phyloP scores from a whole-genome alignment of 1,139 yeast genomes.

The Pichia sp. region DNA sequence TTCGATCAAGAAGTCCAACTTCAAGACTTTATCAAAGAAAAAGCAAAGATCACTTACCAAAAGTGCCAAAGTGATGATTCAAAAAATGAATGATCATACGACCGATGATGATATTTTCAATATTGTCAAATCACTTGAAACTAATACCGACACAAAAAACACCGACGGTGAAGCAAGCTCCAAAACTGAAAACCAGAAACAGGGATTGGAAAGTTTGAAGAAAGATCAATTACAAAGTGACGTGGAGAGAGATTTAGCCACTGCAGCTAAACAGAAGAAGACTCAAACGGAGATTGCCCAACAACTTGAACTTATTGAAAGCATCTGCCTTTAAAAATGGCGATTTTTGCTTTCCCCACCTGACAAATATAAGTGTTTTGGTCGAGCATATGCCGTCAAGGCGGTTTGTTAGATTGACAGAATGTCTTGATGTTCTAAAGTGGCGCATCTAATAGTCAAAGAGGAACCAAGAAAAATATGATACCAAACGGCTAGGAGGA shows the following conservation, averaged over 20 bases:
- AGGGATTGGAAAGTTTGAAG: slow-evolving; percentile 25
- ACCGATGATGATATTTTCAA: slow-evolving; percentile 29
- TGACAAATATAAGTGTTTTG: too few species aligned
- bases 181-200: slow-evolving; percentile 13
- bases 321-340: slow-evolving; percentile 5
- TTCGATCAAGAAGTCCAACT: slow-evolving; percentile 1
- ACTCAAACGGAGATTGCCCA: slow-evolving; percentile 43
- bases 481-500: too few species aligned
- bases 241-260: slow-evolving; percentile 35
- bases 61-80: slow-evolving; percentile 26
- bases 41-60: slow-evolving; percentile 10
- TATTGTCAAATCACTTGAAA: slow-evolving; percentile 15
- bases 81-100: slow-evolving; percentile 35
- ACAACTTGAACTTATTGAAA: slow-evolving; percentile 47
- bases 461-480: too few species aligned
- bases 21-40: slow-evolving; percentile 9
- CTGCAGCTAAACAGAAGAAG: slow-evolving; percentile 34
- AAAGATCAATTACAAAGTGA: slow-evolving; percentile 20
- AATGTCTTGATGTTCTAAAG: too few species aligned
- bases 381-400: too few species aligned
- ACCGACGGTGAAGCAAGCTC: neutral
- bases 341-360: too few species aligned
- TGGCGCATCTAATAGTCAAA: too few species aligned
- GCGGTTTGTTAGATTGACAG: too few species aligned
- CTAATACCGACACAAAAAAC: slow-evolving; percentile 10